phyloP scores from a whole-genome alignment of 2,329 filamentous ascomycete species.

The Arthrobotrys musiformis region DNA sequence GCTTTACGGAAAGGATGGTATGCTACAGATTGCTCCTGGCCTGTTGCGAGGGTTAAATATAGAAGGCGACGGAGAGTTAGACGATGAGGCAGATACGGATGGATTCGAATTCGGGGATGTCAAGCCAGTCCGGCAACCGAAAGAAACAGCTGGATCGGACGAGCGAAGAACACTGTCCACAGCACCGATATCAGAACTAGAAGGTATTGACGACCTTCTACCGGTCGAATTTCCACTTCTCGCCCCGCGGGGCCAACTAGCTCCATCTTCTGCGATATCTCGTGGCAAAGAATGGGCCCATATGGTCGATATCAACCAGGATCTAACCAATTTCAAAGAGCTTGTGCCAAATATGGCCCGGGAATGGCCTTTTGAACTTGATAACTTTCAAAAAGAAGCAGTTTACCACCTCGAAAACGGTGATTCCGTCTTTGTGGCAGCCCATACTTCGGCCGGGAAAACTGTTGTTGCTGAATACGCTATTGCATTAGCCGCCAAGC shows the following conservation, averaged over 20 bases:
- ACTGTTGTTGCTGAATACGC: slow-evolving; percentile 98
- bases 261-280: slow-evolving; percentile 73
- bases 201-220: slow-evolving; percentile 83
- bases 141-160: slow-evolving; percentile 68
- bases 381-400: slow-evolving; percentile 98
- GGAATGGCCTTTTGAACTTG: slow-evolving; percentile 96
- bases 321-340: slow-evolving; percentile 92
- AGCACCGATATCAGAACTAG: slow-evolving; percentile 65
- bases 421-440: slow-evolving; percentile 97
- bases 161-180: slow-evolving; percentile 59
- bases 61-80: slow-evolving; percentile 69
- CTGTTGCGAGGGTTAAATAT: slow-evolving; percentile 82
- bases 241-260: slow-evolving; percentile 81
- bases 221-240: slow-evolving; percentile 93
- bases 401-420: slow-evolving; percentile 97
- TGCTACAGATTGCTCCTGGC: slow-evolving; percentile 85
- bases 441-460: slow-evolving; percentile 97
- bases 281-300: slow-evolving; percentile 85
- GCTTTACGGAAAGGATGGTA: slow-evolving; percentile 72
- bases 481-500: slow-evolving; percentile 93
- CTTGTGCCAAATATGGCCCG: slow-evolving; percentile 95
- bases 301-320: slow-evolving; percentile 94
- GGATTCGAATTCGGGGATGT: slow-evolving; percentile 60
- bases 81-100: slow-evolving; percentile 67
- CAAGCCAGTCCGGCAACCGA: slow-evolving; percentile 59